Base-by-base conservation (phyloP, 2,329 filamentous ascomycete species). In the Stagonosporopsis tanaceti region DNA sequence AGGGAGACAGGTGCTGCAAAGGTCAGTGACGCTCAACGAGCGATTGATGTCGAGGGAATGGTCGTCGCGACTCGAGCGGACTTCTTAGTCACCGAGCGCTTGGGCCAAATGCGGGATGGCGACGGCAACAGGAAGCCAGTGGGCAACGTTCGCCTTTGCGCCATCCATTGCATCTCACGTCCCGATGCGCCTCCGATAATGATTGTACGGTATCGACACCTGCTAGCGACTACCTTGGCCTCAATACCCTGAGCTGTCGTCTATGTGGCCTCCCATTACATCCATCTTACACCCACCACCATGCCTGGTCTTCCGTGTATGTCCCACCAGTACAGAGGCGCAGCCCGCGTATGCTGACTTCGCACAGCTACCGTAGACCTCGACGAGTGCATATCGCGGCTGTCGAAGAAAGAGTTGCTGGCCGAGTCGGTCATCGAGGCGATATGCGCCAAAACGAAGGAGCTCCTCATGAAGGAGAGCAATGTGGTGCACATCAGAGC, bases 401-500 rank as follows among this genome's bases (percentile, higher is more conserved):
- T 99, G 51, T 98, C 98, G 81, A 94, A 95, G 76, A 97, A 97
- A 77, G 95, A 98, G 78, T 87, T 99, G 59, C 87, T 99, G 57
- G 93, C 95, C 71, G 95, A 99, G 80, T 97, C 94, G 39, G 93
- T 99, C 66, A 94, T 99, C 78, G 95, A 99, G 81, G 95, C 95
- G 72, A 94, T 99, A 87, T 99, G 95, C 82, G 93, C 95, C 78
- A 99, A 99, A 79, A 95, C 96, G 22, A 99, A 99, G 76, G 95
- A 99, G 82, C 84, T 99, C 68, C 85, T 99, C 68, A 99, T 99
- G 95, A 94, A 96, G 76, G 95, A 99, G 87, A 98, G 94, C 85
- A 99, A 99, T 80, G 95, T 99, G 62, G 95, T 99, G 59, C 95
- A 99, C 77, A 96, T 99, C 62, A 88, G 88, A 69, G 93, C 95